A percentile compares a stretch with the other conserved stretches of the same genome.
Conservation (phyloP, 2,329 filamentous ascomycete species). For the Cladosporium sp. region DNA sequence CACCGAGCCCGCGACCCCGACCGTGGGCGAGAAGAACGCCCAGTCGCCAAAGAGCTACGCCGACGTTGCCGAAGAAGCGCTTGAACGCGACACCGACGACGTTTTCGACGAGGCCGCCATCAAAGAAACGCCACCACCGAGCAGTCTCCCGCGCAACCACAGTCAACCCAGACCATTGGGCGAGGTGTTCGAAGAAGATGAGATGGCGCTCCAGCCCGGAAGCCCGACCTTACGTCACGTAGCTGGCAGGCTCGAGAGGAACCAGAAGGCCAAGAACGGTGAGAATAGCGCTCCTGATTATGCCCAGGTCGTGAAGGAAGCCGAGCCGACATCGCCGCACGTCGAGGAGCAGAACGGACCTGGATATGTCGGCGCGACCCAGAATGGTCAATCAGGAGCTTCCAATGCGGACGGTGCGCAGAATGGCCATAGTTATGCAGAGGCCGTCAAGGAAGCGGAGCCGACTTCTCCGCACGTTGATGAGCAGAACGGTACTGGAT, state of each 20-base stretch:
- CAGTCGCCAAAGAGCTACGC: constrained; percentile 43
- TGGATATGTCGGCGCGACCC: constrained; percentile 23
- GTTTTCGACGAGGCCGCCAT: constrained; percentile 25
- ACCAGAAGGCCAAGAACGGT: neutral
- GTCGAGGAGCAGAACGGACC: constrained; percentile 17
- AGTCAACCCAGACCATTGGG: constrained; percentile 31
- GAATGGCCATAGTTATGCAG: constrained; percentile 13
- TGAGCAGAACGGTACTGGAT: constrained; percentile 19
- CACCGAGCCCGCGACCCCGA: constrained; percentile 37
- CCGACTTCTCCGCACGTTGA: constrained; percentile 13
- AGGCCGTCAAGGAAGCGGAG: constrained; percentile 9
- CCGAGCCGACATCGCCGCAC: constrained; percentile 6
- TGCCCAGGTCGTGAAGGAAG: constrained; percentile 8
- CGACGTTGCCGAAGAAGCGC: constrained; percentile 33
- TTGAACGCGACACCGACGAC: constrained; percentile 25
- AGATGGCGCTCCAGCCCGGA: constrained; percentile 23
- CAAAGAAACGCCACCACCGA: constrained; percentile 33
- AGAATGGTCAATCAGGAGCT: constrained; percentile 17
- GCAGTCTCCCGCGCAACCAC: constrained; percentile 16
- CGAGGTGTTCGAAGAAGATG: constrained; percentile 33
- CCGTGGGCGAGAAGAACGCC: constrained; percentile 35
- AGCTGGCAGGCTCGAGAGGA: constrained; percentile 10
- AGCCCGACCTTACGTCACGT: constrained; percentile 25
- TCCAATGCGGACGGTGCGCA: constrained; percentile 16
- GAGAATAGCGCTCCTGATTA: neutral